These are phyloP conservation scores for Sporothrix brasiliensis DNA, from an alignment of 2,329 filamentous ascomycete species.

Conservation along the genomic window DNA sequence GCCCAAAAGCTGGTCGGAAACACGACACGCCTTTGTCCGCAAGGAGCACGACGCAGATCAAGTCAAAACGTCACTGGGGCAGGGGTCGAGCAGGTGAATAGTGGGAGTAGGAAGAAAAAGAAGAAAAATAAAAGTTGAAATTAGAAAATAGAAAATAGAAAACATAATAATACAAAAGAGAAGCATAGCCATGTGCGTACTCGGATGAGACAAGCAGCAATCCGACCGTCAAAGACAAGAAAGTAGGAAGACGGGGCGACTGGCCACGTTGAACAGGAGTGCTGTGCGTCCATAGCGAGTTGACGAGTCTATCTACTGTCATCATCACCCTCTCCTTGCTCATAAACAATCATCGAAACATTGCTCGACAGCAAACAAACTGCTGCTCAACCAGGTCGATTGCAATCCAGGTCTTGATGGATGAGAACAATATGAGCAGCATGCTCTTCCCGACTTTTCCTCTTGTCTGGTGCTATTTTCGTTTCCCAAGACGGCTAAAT, in stretches of 20 bases:
- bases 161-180: no score
- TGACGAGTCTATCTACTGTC: background rate
- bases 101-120: background rate
- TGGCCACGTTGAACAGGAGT: background rate
- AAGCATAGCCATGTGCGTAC: background rate
- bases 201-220: background rate
- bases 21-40: background rate
- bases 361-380: background rate
- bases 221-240: background rate
- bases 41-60: constrained; percentile 3
- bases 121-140: no score
- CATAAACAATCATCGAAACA: constrained; percentile 13
- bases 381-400: constrained; percentile 23
- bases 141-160: background rate
- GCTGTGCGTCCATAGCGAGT: no score
- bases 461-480: background rate
- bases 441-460: background rate
- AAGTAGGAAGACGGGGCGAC: constrained; percentile 19
- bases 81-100: background rate
- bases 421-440: constrained; percentile 1
- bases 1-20: constrained; percentile 8
- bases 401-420: background rate
- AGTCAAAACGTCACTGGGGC: background rate
- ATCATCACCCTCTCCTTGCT: background rate
- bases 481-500: constrained; percentile 30